phyloP scores from a whole-genome alignment of 1,139 yeast genomes.

The Zygoascus hellenicus region DNA sequence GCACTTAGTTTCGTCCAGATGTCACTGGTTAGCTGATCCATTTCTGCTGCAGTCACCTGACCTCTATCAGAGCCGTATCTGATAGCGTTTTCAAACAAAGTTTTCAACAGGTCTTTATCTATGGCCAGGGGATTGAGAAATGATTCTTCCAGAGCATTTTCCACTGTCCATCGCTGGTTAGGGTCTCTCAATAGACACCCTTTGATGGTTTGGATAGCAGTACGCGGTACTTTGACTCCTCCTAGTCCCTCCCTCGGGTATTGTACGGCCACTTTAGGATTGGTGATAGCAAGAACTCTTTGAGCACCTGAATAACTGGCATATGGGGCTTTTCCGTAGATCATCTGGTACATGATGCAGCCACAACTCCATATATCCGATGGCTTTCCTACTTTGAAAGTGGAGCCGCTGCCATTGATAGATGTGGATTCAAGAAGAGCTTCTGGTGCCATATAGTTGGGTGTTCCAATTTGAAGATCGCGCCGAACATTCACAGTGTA shows the following conservation, averaged over 20 bases:
- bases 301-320: conserved; percentile 75
- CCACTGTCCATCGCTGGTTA: conserved; percentile 56
- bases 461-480: conserved; percentile 91
- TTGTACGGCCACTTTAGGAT: conserved; percentile 71
- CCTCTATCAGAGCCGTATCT: conserved; percentile 50
- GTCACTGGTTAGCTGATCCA: conserved; percentile 46
- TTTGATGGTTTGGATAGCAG: conserved; percentile 66
- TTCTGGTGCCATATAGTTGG: conserved; percentile 98
- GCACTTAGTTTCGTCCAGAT: conserved; percentile 40
- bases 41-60: conserved; percentile 37
- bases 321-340: conserved; percentile 90
- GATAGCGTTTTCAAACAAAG: conserved; percentile 70
- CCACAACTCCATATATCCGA: conserved; percentile 99
- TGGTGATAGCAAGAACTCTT: conserved; percentile 77
- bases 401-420: conserved; percentile 17
- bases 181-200: conserved; percentile 75
- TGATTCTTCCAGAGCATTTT: conserved; percentile 51
- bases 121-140: conserved; percentile 75
- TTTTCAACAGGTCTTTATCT: conserved; percentile 59
- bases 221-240: conserved; percentile 57
- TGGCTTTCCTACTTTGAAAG: conserved; percentile 83
- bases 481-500: conserved; percentile 87
- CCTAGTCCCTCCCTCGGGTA: conserved; percentile 63
- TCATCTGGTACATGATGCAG: conserved; percentile 91
- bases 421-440: conserved; percentile 62